Percentiles rank a stretch among this genome's conserved stretches.
phyloP scores from a whole-genome alignment of 192 early-diverging fungal species.

The Mortierella alpina region DNA sequence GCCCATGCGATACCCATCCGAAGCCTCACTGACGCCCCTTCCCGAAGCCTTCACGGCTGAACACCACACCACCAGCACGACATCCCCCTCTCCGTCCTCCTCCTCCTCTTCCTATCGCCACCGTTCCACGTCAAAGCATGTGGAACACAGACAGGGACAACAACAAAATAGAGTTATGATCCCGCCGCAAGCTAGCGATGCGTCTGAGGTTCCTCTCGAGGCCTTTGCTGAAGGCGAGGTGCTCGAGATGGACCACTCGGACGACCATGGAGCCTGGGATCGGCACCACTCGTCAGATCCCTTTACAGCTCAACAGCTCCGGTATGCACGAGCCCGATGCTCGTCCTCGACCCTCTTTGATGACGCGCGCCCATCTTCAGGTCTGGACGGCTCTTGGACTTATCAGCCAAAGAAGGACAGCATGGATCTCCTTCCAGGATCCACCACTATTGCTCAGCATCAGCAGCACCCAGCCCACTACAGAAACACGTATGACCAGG shows the following conservation, averaged over 20 bases:
- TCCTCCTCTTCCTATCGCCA: constrained; percentile 7
- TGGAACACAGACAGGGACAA: background rate
- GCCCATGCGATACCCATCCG: no score
- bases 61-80: background rate
- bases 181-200: constrained; percentile 27
- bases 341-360: constrained; percentile 51
- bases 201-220: constrained; percentile 30
- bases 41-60: background rate
- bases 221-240: constrained; percentile 46
- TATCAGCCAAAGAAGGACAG: constrained; percentile 14
- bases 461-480: constrained; percentile 15
- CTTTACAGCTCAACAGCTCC: constrained; percentile 5
- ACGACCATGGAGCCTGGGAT: constrained; percentile 1
- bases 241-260: constrained; percentile 13
- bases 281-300: background rate
- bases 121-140: constrained; percentile 13
- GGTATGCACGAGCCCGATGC: constrained; percentile 29
- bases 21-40: background rate
- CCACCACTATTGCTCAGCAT: background rate
- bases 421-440: constrained; percentile 4
- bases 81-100: background rate
- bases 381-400: constrained; percentile 2
- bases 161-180: constrained; percentile 10
- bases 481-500: constrained; percentile 2
- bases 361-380: constrained; percentile 21